Evolutionary conservation across 208 protist genomes (phyloP), one percentile per base, ranked within the genome.

Genomic region (Leishmania major): DNA sequence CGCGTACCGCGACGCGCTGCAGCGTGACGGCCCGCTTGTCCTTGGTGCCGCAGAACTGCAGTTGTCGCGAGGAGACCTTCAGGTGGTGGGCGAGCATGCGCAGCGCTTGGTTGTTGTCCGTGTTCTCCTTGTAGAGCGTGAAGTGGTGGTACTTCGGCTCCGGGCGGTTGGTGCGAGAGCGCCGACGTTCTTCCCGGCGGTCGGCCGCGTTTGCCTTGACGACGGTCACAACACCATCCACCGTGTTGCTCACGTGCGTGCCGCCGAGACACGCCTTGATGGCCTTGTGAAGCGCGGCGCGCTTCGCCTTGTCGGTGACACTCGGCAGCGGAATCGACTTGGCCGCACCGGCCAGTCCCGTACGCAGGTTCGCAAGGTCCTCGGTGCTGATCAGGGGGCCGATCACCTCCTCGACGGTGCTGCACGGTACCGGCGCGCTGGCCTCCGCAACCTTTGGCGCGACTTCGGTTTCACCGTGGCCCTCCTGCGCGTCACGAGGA

Each of bases 31-130:
- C 98, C 53, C 97, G 93, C 89, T 98, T 98, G 84, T 99, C 98
- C 84, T 99, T 99, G 22, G 97, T 99, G 53, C 98, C 98, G 67
- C 98, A 97, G 78, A 96, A 98, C 76, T 92, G 83, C 73, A 99
- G 89, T 76, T 92, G 82, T 25, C 95, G 92, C 2, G 79, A 74
- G 69, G 85, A 86, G 31, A 98, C 57, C 78, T 82, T 60, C 72
- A 99, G 84, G 37, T 86, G 80, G 15, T 79, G 78, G 17, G 97
- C 91, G 22, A 99, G 71, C 57, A 83, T 76, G 13, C 88, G 87
- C 45, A 99, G 73, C 8, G 89, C 95, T 67, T 93, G 87, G 55
- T 91, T 89, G 70, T 94, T 98, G 82, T 99, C 98, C 1, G 92
- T 88, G 81, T 99, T 99, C 82, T 99, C 96, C 87, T 99, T 99